Conservation (phyloP, 441 rosid genomes). For the Bruguiera hainesii region DNA sequence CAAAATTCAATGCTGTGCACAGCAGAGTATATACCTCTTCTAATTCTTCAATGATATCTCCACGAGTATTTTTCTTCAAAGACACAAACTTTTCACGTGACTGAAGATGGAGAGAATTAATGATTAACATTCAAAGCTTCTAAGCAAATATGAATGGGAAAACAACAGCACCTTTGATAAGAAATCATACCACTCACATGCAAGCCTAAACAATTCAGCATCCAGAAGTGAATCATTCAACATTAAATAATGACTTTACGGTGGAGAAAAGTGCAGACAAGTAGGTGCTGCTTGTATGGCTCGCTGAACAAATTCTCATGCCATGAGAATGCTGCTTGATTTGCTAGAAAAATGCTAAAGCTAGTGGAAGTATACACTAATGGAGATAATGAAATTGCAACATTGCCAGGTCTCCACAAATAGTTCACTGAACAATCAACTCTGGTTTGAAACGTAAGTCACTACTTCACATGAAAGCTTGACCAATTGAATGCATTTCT, state of each 20-base stretch:
- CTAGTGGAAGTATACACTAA: neutral
- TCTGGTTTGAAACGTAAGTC: neutral
- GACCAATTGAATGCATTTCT: too few relatives aligned
- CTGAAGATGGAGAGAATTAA: constrained; percentile 27
- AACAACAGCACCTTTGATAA: neutral
- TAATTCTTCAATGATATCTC: constrained; percentile 70
- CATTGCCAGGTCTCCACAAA: neutral
- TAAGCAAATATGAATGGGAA: constrained; percentile 2
- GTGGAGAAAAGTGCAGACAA: too few relatives aligned
- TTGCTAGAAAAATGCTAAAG: neutral
- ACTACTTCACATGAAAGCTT: too few relatives aligned
- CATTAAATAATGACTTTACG: too few relatives aligned
- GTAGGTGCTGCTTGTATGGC: too few relatives aligned
- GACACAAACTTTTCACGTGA: constrained; percentile 89
- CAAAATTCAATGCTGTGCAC: neutral
- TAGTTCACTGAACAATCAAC: neutral
- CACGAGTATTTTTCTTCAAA: constrained; percentile 76
- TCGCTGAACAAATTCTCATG: too few relatives aligned
- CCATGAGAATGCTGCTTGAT: too few relatives aligned
- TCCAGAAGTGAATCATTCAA: too few relatives aligned
- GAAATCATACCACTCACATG: too few relatives aligned
- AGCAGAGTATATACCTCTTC: constrained; percentile 63
- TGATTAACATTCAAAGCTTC: constrained; percentile 2
- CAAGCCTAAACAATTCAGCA: too few relatives aligned
- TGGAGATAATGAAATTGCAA: neutral